Evolutionary conservation across 768 basidiomycete genomes (phyloP).

Genomic region (Lactifluus hygrophoroides): DNA sequence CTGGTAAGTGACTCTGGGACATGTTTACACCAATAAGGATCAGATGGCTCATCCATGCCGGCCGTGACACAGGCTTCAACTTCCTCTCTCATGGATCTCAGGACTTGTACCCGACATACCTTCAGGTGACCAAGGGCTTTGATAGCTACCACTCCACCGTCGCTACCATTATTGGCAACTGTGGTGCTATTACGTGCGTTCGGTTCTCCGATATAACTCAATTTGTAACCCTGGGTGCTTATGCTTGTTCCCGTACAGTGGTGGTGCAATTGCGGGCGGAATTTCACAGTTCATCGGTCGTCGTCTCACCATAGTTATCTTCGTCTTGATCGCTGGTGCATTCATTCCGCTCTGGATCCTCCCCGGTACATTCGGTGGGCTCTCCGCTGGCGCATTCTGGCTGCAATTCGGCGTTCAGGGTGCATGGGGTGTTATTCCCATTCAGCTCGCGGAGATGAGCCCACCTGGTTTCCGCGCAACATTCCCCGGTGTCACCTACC

Average conservation of each 20-base stretch:
- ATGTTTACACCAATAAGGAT: not conserved
- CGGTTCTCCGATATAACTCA: not conserved
- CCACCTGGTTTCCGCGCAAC: conserved; percentile 43
- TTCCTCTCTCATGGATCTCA: conserved; percentile 47
- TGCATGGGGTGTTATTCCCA: conserved; percentile 29
- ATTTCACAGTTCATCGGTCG: conserved; percentile 37
- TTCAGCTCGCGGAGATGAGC: conserved; percentile 38
- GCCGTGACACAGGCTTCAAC: conserved; percentile 33
- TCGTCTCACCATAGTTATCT: conserved; percentile 35
- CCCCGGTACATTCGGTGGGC: conserved; percentile 32
- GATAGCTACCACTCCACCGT: conserved; percentile 29
- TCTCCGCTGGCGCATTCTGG: conserved; percentile 42
- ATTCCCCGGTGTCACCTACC: conserved; percentile 39
- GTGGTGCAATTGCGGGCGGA: conserved; percentile 34
- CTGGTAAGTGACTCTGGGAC: conserved; percentile 28
- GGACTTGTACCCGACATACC: conserved; percentile 35
- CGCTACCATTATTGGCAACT: conserved; percentile 39
- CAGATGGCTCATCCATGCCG: not conserved
- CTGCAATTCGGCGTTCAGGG: conserved; percentile 42
- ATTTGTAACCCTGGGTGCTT: conserved; percentile 10
- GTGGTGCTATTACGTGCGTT: conserved; percentile 26
- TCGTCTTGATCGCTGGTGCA: conserved; percentile 27
- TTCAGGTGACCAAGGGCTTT: conserved; percentile 31
- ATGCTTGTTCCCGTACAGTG: conserved; percentile 15
- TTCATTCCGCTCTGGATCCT: conserved; percentile 39